Evolutionary conservation across 2,329 filamentous ascomycete genomes (phyloP).

Genomic region (Rasamsonia emersonii): DNA sequence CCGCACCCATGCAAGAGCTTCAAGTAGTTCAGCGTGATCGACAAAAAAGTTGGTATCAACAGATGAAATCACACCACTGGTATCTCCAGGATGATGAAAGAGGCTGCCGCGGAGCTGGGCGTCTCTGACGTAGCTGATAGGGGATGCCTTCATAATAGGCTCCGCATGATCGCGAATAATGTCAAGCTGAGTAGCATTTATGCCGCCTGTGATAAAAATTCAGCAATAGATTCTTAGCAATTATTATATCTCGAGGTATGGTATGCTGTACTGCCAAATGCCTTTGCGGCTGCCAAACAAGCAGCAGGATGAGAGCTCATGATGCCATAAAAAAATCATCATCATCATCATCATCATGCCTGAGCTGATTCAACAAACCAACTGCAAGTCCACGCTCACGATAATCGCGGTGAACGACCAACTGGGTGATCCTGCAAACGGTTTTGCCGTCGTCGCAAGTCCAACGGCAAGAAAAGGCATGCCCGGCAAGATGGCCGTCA

Average conservation of each 20-base stretch:
- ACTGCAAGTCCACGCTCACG: constrained; percentile 29
- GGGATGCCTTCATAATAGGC: constrained; percentile 26
- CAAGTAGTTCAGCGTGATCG: constrained; percentile 28
- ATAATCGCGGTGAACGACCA: constrained; percentile 29
- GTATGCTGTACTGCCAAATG: constrained; percentile 22
- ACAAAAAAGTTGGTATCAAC: constrained; percentile 32
- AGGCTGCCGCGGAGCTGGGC: constrained; percentile 28
- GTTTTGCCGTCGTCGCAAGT: constrained; percentile 16
- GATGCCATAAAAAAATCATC: constrained; percentile 32
- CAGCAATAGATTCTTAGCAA: background rate
- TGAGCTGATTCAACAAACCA: constrained; percentile 23
- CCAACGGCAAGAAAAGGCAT: constrained; percentile 32
- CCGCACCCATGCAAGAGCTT: constrained; percentile 19
- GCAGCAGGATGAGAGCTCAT: constrained; percentile 34
- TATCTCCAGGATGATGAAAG: constrained; percentile 21
- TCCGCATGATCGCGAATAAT: constrained; percentile 21
- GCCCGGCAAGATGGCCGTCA: constrained; percentile 22
- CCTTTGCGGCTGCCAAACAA: constrained; percentile 23
- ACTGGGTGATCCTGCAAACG: constrained; percentile 36
- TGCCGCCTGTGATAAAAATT: background rate
- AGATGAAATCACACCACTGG: constrained; percentile 22
- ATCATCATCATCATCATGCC: constrained; percentile 21
- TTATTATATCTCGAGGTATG: background rate
- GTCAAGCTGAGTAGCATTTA: constrained; percentile 14
- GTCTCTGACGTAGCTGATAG: constrained; percentile 31